Percentiles rank a stretch among this genome's conserved stretches.
Evolutionary conservation across 2,329 filamentous ascomycete species (phyloP).

Genomic region (Epichloe gansuensis): DNA sequence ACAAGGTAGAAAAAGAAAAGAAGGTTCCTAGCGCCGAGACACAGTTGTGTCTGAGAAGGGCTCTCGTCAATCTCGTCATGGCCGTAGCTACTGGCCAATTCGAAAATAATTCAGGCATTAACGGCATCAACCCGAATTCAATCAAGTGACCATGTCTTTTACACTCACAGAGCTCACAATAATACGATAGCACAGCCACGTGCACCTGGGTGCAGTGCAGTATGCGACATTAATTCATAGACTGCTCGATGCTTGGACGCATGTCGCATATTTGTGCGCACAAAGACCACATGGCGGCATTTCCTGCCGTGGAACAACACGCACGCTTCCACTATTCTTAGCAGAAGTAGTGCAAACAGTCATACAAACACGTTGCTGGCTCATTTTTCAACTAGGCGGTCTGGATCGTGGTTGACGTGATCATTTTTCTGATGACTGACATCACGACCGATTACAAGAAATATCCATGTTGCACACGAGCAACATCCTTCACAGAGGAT

Average conservation of each 20-base stretch:
- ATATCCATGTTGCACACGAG: neutral
- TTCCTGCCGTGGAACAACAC: neutral
- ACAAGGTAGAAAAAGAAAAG: neutral
- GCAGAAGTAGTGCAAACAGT: neutral
- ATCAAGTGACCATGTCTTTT: too few species aligned
- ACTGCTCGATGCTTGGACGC: neutral
- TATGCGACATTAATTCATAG: neutral
- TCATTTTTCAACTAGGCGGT: neutral
- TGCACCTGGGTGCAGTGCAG: neutral
- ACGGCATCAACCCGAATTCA: too few species aligned
- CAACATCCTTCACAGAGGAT: neutral
- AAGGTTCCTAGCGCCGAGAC: neutral
- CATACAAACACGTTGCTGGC: conserved; percentile 1
- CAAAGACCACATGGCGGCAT: neutral
- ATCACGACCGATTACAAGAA: neutral
- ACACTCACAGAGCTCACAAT: too few species aligned
- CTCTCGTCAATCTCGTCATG: neutral
- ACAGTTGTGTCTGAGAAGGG: neutral
- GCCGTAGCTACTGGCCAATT: neutral
- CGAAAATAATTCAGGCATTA: too few species aligned
- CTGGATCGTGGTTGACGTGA: neutral
- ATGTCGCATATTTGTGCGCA: neutral
- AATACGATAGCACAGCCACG: neutral
- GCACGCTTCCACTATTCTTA: neutral
- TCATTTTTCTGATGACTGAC: neutral